Evolutionary conservation across 208 protist species (phyloP).

Genomic region (Trypanosoma theileri): DNA sequence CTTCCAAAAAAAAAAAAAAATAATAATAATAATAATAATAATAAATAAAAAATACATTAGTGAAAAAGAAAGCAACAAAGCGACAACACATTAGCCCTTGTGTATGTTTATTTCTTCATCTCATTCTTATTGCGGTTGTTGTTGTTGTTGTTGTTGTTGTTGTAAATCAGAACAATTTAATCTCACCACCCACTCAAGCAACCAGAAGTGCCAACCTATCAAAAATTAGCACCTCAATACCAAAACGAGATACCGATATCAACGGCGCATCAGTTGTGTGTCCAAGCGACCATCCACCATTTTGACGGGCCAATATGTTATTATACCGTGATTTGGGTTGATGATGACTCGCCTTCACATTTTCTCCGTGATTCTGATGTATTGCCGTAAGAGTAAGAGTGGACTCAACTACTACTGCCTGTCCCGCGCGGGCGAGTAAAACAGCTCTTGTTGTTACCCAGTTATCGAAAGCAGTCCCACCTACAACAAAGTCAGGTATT

Average conservation of each 20-base stretch:
- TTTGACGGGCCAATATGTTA: slow-evolving; percentile 8
- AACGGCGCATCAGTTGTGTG: slow-evolving; percentile 29
- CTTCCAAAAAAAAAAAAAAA: too few relatives aligned
- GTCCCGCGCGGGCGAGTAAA: slow-evolving; percentile 1
- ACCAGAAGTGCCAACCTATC: slow-evolving; percentile 12
- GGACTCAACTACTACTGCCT: slow-evolving; percentile 23
- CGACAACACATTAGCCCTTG: not conserved
- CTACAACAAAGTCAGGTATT: slow-evolving; percentile 35
- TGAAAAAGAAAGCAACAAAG: not conserved
- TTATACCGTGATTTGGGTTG: slow-evolving; percentile 27
- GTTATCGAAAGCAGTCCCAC: slow-evolving; percentile 42
- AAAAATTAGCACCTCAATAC: slow-evolving; percentile 17
- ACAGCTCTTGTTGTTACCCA: slow-evolving; percentile 32
- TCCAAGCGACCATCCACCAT: slow-evolving; percentile 21
- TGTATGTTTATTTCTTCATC: not conserved
- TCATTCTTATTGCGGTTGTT: not conserved
- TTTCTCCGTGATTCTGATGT: slow-evolving; percentile 32
- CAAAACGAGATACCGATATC: slow-evolving; percentile 15
- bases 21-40: not conserved
- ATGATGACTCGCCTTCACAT: slow-evolving; percentile 20
- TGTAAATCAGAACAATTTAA: too few relatives aligned
- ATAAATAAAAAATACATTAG: slow-evolving; percentile 10
- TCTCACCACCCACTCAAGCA: slow-evolving; percentile 1
- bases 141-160: not conserved
- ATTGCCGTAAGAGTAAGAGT: slow-evolving; percentile 31